A percentile compares a stretch with the other conserved stretches of the same genome.
These are phyloP conservation scores for Xylaria cubensis DNA, from an alignment of 495 filamentous ascomycete species.

Conservation along the genomic window DNA sequence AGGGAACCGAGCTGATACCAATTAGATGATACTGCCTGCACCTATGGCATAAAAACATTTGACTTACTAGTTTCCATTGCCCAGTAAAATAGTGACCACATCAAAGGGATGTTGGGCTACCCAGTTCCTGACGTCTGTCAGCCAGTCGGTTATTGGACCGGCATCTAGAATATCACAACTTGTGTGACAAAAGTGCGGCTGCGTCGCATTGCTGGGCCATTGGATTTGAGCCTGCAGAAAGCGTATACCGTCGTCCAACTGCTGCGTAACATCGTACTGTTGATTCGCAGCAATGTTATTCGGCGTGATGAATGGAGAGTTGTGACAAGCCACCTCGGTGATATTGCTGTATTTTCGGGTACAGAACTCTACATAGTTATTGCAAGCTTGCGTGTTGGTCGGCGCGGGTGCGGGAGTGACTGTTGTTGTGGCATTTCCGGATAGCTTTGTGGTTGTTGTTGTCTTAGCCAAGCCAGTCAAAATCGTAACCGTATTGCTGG, in stretches of 20 bases:
- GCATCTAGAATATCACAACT: slow-evolving; percentile 79
- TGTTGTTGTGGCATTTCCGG: slow-evolving; percentile 44
- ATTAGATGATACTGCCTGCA: slow-evolving; percentile 8
- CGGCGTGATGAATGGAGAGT: slow-evolving; percentile 78
- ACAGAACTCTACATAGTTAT: slow-evolving; percentile 86
- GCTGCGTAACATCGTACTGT: slow-evolving; percentile 66
- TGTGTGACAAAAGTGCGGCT: slow-evolving; percentile 75
- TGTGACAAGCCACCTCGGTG: slow-evolving; percentile 84
- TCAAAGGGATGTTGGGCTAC: slow-evolving; percentile 81
- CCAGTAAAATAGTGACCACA: slow-evolving; percentile 87
- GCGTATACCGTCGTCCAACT: slow-evolving; percentile 87
- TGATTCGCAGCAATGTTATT: slow-evolving; percentile 84
- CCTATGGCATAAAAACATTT: slow-evolving; percentile 34
- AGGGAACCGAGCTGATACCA: slow-evolving; percentile 43
- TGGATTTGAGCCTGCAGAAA: slow-evolving; percentile 87
- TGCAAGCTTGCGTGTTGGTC: slow-evolving; percentile 80
- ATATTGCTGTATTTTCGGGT: slow-evolving; percentile 84
- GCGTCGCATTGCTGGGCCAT: slow-evolving; percentile 48
- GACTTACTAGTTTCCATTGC: slow-evolving; percentile 75
- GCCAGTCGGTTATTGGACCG: slow-evolving; percentile 77
- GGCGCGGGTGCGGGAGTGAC: slow-evolving; percentile 52
- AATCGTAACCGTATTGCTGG: slow-evolving; percentile 46
- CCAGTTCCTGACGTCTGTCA: slow-evolving; percentile 74
- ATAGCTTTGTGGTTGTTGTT: slow-evolving; percentile 36
- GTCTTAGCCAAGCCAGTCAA: slow-evolving; percentile 48